These are phyloP conservation scores for Fusarium foetens DNA, from an alignment of 2,329 filamentous ascomycete species.

Conservation along the genomic window DNA sequence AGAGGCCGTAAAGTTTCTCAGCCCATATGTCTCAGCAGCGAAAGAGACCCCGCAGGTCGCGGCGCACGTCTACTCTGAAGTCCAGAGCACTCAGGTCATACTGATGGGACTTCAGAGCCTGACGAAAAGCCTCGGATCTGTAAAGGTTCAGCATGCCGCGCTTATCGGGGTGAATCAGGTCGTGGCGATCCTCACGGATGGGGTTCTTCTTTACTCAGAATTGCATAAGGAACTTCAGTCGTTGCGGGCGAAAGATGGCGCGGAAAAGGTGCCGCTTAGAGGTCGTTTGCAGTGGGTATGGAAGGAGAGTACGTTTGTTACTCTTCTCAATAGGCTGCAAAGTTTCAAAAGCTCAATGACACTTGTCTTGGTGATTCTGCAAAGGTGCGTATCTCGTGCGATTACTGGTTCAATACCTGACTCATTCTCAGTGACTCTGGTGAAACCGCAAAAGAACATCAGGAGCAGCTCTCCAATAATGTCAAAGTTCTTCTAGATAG, in stretches of 20 bases:
- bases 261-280: neutral
- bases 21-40: slow-evolving; percentile 7
- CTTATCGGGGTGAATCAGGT: slow-evolving; percentile 3
- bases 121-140: neutral
- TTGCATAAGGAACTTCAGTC: slow-evolving; percentile 5
- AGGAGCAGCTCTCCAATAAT: neutral
- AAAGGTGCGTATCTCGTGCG: neutral
- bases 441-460: neutral
- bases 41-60: slow-evolving; percentile 31
- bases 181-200: neutral
- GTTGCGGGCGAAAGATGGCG: neutral
- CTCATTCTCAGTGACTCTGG: neutral
- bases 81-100: slow-evolving; percentile 14
- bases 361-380: slow-evolving; percentile 2
- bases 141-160: rapidly evolving
- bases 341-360: slow-evolving; percentile 17
- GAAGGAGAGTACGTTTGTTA: neutral
- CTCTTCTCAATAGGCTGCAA: neutral
- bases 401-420: rapidly evolving
- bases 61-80: slow-evolving; percentile 10
- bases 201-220: slow-evolving; percentile 18
- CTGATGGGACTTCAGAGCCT: slow-evolving; percentile 7
- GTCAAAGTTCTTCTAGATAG: neutral
- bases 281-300: neutral
- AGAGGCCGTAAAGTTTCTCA: neutral